Percentiles rank a stretch among this genome's conserved stretches.
Evolutionary conservation across 2,329 filamentous ascomycete genomes (phyloP).

Genomic region (Cryphonectria naterciae): DNA sequence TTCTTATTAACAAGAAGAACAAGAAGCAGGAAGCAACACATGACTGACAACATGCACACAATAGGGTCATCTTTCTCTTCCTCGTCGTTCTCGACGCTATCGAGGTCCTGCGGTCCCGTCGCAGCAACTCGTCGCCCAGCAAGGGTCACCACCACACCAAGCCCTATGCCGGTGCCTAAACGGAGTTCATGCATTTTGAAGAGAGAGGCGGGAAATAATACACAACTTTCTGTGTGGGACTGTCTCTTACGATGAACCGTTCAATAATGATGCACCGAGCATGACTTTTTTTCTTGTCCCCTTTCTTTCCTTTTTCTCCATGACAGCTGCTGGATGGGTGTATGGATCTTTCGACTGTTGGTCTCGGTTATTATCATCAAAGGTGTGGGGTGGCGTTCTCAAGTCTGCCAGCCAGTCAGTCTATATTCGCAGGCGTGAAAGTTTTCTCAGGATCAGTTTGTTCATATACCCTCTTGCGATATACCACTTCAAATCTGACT

Average conservation of each 20-base stretch:
- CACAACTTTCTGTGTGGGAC: not conserved
- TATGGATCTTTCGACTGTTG: not conserved
- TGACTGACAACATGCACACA: not conserved
- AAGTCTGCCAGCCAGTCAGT: not conserved
- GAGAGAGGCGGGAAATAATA: too few species aligned
- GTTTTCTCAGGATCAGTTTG: not conserved
- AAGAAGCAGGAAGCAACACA: too few species aligned
- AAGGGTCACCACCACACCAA: constrained; percentile 29
- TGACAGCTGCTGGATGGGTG: not conserved
- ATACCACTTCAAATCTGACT: not conserved
- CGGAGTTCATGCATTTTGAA: not conserved
- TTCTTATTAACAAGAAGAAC: too few species aligned
- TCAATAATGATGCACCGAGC: not conserved
- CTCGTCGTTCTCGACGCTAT: constrained; percentile 53
- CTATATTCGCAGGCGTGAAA: not conserved
- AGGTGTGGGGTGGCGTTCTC: not conserved
- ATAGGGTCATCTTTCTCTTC: constrained; percentile 52
- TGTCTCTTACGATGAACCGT: not conserved
- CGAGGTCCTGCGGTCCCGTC: constrained; percentile 47
- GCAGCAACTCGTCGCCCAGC: constrained; percentile 35
- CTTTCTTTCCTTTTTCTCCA: not conserved
- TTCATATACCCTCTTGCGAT: not conserved
- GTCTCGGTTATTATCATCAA: not conserved
- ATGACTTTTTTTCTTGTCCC: not conserved
- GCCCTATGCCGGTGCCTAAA: constrained; percentile 31